phyloP scores from a whole-genome alignment of 2,329 filamentous ascomycete species.

The Alternaria burnsii region DNA sequence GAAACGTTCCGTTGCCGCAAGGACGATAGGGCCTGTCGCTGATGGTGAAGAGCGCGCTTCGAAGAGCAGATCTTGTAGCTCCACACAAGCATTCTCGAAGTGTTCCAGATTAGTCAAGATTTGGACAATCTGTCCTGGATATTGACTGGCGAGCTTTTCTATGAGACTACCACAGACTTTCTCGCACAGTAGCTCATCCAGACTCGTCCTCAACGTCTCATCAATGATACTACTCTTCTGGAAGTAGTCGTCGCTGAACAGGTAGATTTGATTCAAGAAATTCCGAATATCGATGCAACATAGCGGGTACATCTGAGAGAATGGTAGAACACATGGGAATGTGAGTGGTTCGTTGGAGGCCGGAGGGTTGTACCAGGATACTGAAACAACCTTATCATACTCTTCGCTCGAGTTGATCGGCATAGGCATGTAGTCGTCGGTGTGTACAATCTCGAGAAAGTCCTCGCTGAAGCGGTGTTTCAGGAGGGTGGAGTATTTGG shows the following conservation, averaged over 20 bases:
- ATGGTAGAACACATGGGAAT: slow-evolving; percentile 94
- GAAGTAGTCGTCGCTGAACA: slow-evolving; percentile 96
- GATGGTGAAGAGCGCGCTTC: slow-evolving; percentile 83
- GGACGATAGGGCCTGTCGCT: slow-evolving; percentile 78
- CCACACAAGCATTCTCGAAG: slow-evolving; percentile 90
- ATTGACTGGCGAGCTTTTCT: slow-evolving; percentile 87
- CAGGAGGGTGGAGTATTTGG: slow-evolving; percentile 90
- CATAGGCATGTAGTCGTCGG: slow-evolving; percentile 99
- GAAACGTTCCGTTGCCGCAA: slow-evolving; percentile 87
- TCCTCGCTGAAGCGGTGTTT: slow-evolving; percentile 93
- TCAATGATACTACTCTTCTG: slow-evolving; percentile 90
- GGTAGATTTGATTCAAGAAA: slow-evolving; percentile 97
- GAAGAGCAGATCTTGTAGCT: slow-evolving; percentile 86
- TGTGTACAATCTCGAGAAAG: slow-evolving; percentile 90
- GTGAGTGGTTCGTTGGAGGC: slow-evolving; percentile 64
- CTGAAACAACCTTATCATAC: slow-evolving; percentile 93
- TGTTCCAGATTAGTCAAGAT: slow-evolving; percentile 98
- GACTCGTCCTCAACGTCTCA: slow-evolving; percentile 81
- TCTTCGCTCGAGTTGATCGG: slow-evolving; percentile 89
- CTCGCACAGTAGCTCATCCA: slow-evolving; percentile 93
- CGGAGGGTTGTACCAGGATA: slow-evolving; percentile 88
- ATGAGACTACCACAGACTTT: slow-evolving; percentile 93
- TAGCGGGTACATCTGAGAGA: slow-evolving; percentile 98
- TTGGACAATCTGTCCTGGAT: slow-evolving; percentile 96
- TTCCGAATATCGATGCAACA: slow-evolving; percentile 98